Conservation (phyloP, 108 stramenopile species). For the Nitzschia sp. region DNA sequence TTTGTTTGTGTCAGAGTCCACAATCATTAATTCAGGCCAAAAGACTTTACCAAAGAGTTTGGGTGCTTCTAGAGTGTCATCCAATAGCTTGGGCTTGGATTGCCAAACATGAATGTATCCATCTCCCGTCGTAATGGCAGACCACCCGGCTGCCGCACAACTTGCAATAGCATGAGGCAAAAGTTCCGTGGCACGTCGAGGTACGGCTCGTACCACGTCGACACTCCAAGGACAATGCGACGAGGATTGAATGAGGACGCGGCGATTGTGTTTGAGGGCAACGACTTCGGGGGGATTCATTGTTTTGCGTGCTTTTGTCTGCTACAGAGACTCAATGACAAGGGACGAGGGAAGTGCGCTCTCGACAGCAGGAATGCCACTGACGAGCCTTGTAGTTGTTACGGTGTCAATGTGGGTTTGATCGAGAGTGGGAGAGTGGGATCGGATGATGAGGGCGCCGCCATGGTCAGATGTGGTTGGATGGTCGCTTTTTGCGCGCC, state of each 20-base stretch:
- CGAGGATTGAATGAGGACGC: slow-evolving; percentile 27
- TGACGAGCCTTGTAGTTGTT: too few species aligned
- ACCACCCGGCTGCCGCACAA: slow-evolving; percentile 30
- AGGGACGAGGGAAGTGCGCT: too few species aligned
- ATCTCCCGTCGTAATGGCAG: slow-evolving; percentile 26
- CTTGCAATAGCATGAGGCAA: slow-evolving; percentile 8
- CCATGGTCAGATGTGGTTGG: too few species aligned
- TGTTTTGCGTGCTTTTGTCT: too few species aligned
- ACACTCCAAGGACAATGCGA: slow-evolving; percentile 43
- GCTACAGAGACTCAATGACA: too few species aligned
- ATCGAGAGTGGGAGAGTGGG: too few species aligned
- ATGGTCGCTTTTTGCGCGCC: too few species aligned
- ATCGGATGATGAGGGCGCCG: too few species aligned
- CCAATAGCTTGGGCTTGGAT: slow-evolving; percentile 10
- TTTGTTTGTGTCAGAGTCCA: neutral
- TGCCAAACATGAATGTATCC: slow-evolving; percentile 41
- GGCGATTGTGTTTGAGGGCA: too few species aligned
- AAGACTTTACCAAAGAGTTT: slow-evolving; percentile 14
- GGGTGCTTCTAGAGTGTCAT: slow-evolving; percentile 3
- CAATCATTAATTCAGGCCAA: neutral
- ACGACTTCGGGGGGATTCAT: too few species aligned
- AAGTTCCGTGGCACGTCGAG: slow-evolving; percentile 15
- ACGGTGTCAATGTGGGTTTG: too few species aligned
- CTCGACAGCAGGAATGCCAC: too few species aligned
- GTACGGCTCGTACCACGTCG: slow-evolving; percentile 32